phyloP scores from a whole-genome alignment of 345 rosid species.

The Citrus reticulata region DNA sequence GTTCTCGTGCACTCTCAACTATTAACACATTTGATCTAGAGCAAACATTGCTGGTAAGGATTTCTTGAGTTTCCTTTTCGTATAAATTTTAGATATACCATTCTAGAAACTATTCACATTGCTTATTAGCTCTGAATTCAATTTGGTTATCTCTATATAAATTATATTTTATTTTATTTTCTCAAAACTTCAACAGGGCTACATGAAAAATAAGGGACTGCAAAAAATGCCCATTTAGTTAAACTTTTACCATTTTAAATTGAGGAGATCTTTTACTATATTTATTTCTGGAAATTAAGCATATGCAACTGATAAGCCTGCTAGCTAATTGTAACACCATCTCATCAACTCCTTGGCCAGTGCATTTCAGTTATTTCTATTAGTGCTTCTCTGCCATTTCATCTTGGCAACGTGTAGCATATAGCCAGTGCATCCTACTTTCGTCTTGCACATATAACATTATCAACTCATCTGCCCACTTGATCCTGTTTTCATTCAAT shows the following conservation, averaged over 20 bases:
- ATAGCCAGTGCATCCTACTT: background rate
- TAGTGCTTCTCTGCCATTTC: background rate
- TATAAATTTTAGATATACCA: too few relatives aligned
- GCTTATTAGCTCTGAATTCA: background rate
- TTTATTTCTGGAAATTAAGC: background rate
- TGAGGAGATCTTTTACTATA: background rate
- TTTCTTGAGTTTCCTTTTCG: too few relatives aligned
- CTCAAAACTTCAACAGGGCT: too few relatives aligned
- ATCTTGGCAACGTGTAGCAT: background rate
- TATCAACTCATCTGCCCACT: background rate
- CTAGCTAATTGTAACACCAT: background rate
- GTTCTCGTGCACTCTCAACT: conserved; percentile 66
- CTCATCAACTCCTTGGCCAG: background rate
- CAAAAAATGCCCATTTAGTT: background rate
- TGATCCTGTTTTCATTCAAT: background rate
- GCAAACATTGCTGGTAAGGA: conserved; percentile 73
- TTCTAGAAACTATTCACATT: too few relatives aligned
- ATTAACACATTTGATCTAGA: conserved; percentile 80
- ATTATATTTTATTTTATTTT: background rate
- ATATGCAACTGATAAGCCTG: background rate
- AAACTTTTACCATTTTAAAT: background rate
- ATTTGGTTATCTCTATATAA: background rate
- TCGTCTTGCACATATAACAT: background rate
- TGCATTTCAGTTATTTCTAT: background rate
- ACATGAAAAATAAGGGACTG: background rate